Percentiles rank a stretch among this genome's conserved stretches.
phyloP scores from a whole-genome alignment of 106 monocot genomes.

The Dendrobium nobile region DNA sequence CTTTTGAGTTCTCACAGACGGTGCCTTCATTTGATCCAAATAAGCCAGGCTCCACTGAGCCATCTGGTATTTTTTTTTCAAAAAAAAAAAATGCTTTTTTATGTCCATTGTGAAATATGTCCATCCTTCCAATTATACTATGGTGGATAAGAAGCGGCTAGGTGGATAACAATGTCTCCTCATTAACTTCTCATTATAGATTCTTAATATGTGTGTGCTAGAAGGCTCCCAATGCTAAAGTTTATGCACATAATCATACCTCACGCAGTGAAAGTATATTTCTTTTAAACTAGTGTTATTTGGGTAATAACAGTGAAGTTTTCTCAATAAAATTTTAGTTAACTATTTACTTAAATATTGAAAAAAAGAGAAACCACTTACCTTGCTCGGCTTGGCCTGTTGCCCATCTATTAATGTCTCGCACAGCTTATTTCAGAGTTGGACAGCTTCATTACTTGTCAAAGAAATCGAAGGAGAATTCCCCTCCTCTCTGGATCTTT shows the following conservation, averaged over 20 bases:
- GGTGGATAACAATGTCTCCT: background rate
- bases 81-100: background rate
- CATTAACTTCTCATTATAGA: background rate
- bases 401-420: no score
- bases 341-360: background rate
- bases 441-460: no score
- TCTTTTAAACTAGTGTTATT: background rate
- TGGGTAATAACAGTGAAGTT: background rate
- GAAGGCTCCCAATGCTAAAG: background rate
- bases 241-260: no score
- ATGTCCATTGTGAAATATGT: background rate
- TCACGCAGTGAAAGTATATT: background rate
- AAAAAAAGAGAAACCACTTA: no score
- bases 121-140: background rate
- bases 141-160: background rate
- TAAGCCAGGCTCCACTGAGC: slow-evolving; percentile 7
- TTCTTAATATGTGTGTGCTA: background rate
- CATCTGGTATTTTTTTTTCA: slow-evolving; percentile 22
- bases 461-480: no score
- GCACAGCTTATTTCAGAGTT: no score
- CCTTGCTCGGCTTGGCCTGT: no score
- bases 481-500: no score
- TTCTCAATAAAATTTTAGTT: background rate
- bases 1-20: slow-evolving; percentile 71
- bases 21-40: slow-evolving; percentile 43